phyloP scores from a whole-genome alignment of 2,329 filamentous ascomycete genomes.

The Fusarium mexicanum region DNA sequence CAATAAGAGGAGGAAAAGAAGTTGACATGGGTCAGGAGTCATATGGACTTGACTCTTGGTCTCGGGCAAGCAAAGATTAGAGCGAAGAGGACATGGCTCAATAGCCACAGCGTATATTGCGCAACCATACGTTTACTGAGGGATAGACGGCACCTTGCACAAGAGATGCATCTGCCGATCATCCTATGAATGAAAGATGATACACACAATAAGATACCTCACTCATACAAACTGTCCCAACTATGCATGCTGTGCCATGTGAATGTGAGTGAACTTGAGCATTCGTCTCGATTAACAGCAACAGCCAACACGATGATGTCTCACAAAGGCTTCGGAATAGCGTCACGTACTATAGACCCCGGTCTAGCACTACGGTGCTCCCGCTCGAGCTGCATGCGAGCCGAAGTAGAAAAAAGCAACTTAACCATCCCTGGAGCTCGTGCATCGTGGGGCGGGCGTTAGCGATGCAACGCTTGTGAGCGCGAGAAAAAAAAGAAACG shows the following conservation, averaged over 20 bases:
- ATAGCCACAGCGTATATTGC: conserved; percentile 31
- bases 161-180: conserved; percentile 33
- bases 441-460: conserved; percentile 24
- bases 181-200: conserved; percentile 33
- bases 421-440: conserved; percentile 7
- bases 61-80: conserved; percentile 15
- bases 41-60: conserved; percentile 1
- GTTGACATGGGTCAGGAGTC: neutral
- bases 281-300: neutral
- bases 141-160: conserved; percentile 33
- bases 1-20: conserved; percentile 4
- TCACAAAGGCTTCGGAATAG: neutral
- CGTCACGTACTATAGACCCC: neutral
- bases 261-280: neutral
- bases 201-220: conserved; percentile 29
- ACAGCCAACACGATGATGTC: neutral
- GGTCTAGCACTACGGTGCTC: conserved; percentile 2
- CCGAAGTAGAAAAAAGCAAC: conserved; percentile 15
- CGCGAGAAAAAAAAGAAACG: neutral
- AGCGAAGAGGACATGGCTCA: conserved; percentile 30
- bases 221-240: neutral
- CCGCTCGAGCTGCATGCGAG: conserved; percentile 6
- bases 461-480: conserved; percentile 20
- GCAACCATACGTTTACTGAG: conserved; percentile 36
- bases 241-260: neutral